phyloP scores from a whole-genome alignment of 805 yeast species.

The Suhomyces vadensis region DNA sequence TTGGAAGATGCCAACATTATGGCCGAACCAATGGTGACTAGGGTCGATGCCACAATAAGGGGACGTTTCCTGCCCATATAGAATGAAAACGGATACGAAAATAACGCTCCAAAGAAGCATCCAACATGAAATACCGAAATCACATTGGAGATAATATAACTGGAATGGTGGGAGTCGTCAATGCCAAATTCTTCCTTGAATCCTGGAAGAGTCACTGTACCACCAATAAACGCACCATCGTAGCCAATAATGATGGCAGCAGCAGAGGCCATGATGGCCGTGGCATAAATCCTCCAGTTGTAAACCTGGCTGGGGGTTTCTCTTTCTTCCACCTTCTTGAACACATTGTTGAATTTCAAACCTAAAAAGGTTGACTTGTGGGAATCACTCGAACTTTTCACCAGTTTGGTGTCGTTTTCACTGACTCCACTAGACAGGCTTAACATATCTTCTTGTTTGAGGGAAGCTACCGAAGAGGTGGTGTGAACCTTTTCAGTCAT shows the following conservation, averaged over 20 bases:
- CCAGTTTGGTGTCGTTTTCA: no score
- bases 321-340: conserved; percentile 35
- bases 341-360: conserved; percentile 16
- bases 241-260: conserved; percentile 44
- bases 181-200: conserved; percentile 36
- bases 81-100: conserved; percentile 37
- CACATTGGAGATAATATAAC: conserved; percentile 30
- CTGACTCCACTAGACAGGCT: neutral
- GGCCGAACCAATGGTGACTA: conserved; percentile 38
- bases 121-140: conserved; percentile 44
- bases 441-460: neutral
- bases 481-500: neutral
- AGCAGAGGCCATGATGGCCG: conserved; percentile 38
- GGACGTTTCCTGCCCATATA: conserved; percentile 35
- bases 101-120: conserved; percentile 40
- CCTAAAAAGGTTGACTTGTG: no score
- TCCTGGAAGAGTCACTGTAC: conserved; percentile 36
- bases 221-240: conserved; percentile 44
- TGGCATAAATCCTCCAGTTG: conserved; percentile 34
- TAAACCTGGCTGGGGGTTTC: conserved; percentile 42
- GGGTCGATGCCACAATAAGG: conserved; percentile 30
- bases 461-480: neutral
- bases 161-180: conserved; percentile 21
- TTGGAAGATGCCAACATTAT: conserved; percentile 35
- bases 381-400: no score